Percentiles rank a stretch among this genome's conserved stretches.
These are phyloP conservation scores for Rutstroemia sp. DNA, from an alignment of 2,329 filamentous ascomycete genomes.

Conservation along the genomic window DNA sequence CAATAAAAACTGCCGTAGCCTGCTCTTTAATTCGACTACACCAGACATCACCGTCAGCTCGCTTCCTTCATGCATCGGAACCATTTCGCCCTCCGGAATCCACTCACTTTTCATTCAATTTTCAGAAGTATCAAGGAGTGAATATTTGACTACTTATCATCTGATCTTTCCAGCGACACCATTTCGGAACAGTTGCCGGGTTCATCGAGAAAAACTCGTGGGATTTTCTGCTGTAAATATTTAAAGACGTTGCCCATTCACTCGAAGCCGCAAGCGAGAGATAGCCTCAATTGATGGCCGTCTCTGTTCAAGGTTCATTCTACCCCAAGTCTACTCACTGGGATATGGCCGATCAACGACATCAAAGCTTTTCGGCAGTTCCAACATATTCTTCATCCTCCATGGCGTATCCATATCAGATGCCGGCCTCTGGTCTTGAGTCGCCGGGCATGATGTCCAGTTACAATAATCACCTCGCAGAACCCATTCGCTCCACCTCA, in stretches of 20 bases:
- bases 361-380: conserved; percentile 19
- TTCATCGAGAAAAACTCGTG: not conserved
- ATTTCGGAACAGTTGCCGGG: not conserved
- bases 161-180: not conserved
- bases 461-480: conserved; percentile 20
- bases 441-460: conserved; percentile 23
- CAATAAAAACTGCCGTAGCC: conserved; percentile 9
- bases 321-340: conserved; percentile 27
- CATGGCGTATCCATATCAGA: conserved; percentile 27
- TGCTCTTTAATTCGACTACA: not conserved
- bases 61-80: conserved; percentile 5
- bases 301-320: conserved; percentile 25
- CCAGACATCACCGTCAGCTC: conserved; percentile 1
- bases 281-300: conserved; percentile 28
- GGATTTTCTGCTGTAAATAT: not conserved
- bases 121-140: conserved; percentile 6
- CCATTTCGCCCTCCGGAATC: not conserved
- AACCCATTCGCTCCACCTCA: conserved; percentile 17
- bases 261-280: conserved; percentile 1
- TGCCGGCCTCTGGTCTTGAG: conserved; percentile 21
- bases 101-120: not conserved
- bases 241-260: conserved; percentile 8
- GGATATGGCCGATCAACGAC: conserved; percentile 24
- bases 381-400: conserved; percentile 18
- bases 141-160: not conserved